Evolutionary conservation across 2,329 filamentous ascomycete genomes (phyloP), one percentile per base, ranked within the genome.

Genomic region (Fusarium circinatum): DNA sequence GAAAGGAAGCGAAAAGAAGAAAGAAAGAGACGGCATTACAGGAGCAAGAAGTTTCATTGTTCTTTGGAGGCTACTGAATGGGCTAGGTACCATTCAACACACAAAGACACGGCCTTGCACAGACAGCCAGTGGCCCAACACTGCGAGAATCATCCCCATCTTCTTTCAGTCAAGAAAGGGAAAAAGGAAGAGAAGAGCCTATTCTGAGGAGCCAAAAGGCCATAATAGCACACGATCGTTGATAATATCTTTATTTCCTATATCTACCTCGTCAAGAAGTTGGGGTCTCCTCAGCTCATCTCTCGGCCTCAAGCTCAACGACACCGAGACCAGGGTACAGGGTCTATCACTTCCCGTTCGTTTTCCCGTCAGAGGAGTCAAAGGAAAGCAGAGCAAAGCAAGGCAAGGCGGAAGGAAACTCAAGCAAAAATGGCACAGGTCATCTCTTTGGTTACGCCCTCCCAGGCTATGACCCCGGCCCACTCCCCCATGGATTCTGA

Each of bases 371-470:
- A 73, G 47, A 69, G 34, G 55, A 61, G 26, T 18, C 34, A 38
- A 38, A 54, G 34, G 24, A 54, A n/a, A 49, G 28, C 9, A 48
- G 12, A 15, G 20, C 7, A 48, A 30, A 5, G 20, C 12, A 48
- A 30, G 22, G 47, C 48, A 51, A 45, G 8, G 45, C 18, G 10
- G 13, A 4, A 30, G 24, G 13, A 34, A 52, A 26, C 11, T 54
- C 34, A 55, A 44, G 48, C 56, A 39, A 77, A 78, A 72, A 78
- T 78, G 77, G 70, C 77, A 78, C 76, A 78, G 62, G 75, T 78
- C 71, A 75, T 77, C 69, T 78, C 76, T 70, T 64, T 78, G 74
- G 75, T 72, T 69, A 68, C 74, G 62, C 70, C 73, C 30, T 68
- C 75, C 51, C 73, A 77, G 75, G 71, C 74, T 44, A 75, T 76